Evolutionary conservation across 2,329 filamentous ascomycete genomes (phyloP).

Genomic region (Colletotrichum graminicola): DNA sequence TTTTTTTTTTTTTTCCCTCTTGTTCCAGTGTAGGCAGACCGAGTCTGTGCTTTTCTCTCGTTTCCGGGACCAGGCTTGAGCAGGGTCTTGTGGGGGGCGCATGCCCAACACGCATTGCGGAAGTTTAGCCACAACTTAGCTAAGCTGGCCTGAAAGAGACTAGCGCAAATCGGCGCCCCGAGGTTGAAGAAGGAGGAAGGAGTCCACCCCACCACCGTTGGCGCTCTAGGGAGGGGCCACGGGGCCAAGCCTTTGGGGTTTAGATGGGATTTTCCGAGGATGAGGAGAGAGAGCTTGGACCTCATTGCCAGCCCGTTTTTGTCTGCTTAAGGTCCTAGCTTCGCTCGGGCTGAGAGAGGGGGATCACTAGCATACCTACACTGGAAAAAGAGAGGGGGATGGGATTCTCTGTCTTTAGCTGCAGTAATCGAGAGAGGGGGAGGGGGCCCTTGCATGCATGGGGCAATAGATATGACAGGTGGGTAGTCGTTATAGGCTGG

Average conservation of each 20-base stretch:
- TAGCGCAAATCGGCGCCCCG: constrained; percentile 3
- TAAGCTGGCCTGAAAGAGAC: background rate
- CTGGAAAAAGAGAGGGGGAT: background rate
- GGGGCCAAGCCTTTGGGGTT: background rate
- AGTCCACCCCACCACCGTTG: constrained; percentile 20
- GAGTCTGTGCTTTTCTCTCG: constrained; percentile 30
- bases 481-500: constrained; percentile 8
- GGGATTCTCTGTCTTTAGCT: constrained; percentile 17
- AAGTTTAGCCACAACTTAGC: constrained; percentile 22
- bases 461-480: constrained; percentile 35
- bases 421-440: constrained; percentile 14
- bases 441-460: constrained; percentile 35
- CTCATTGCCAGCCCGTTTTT: constrained; percentile 11
- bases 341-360: constrained; percentile 8
- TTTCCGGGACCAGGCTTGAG: constrained; percentile 4
- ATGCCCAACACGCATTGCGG: constrained; percentile 1
- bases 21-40: background rate
- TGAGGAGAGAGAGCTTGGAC: constrained; percentile 27
- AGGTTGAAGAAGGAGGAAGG: background rate
- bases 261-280: constrained; percentile 20
- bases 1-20: constrained; percentile 24
- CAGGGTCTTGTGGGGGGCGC: constrained; percentile 16
- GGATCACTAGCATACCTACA: background rate
- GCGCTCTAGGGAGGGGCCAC: constrained; percentile 7
- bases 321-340: constrained; percentile 25